A percentile compares a stretch with the other conserved stretches of the same genome.
These are phyloP conservation scores for Sisymbrium altissimum DNA, from an alignment of 345 rosid genomes.

Conservation along the genomic window DNA sequence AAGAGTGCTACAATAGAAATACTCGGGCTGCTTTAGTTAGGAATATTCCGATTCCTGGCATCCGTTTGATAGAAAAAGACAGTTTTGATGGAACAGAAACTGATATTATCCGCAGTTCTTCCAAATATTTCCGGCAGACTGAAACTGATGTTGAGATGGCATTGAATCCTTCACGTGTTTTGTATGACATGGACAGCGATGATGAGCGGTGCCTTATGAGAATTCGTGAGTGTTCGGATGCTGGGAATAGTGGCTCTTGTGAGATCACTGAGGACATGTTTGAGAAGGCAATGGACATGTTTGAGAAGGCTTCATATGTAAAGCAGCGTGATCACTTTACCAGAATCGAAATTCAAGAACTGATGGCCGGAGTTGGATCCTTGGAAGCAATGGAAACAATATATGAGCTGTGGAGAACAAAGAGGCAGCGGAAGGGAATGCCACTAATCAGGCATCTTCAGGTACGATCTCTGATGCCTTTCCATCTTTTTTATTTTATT, in stretches of 20 bases:
- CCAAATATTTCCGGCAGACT: constrained; percentile 67
- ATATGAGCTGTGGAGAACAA: constrained; percentile 72
- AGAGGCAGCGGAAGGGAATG: constrained; percentile 80
- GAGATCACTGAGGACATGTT: constrained; percentile 58
- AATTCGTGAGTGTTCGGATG: constrained; percentile 41
- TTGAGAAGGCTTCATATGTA: constrained; percentile 85
- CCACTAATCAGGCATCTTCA: constrained; percentile 92
- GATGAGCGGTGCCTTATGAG: constrained; percentile 71
- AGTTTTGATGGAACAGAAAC: constrained; percentile 49
- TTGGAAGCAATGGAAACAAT: constrained; percentile 44
- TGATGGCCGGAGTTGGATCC: constrained; percentile 55
- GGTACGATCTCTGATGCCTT: constrained; percentile 43
- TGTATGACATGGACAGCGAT: constrained; percentile 97
- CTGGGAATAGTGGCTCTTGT: constrained; percentile 33
- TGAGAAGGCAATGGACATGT: constrained; percentile 78
- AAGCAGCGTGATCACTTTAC: constrained; percentile 65
- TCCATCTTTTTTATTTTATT: background rate
- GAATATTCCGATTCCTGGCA: constrained; percentile 96
- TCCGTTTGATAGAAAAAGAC: constrained; percentile 61
- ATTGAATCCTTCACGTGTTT: constrained; percentile 63
- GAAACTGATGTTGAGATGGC: constrained; percentile 96
- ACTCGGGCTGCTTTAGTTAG: constrained; percentile 76
- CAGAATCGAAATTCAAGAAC: constrained; percentile 61
- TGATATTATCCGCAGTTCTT: constrained; percentile 46
- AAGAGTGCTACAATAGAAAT: constrained; percentile 89